Percentiles rank a stretch among this genome's conserved stretches.
Evolutionary conservation across 768 basidiomycete species (phyloP).

Genomic region (Hericium erinaceus): DNA sequence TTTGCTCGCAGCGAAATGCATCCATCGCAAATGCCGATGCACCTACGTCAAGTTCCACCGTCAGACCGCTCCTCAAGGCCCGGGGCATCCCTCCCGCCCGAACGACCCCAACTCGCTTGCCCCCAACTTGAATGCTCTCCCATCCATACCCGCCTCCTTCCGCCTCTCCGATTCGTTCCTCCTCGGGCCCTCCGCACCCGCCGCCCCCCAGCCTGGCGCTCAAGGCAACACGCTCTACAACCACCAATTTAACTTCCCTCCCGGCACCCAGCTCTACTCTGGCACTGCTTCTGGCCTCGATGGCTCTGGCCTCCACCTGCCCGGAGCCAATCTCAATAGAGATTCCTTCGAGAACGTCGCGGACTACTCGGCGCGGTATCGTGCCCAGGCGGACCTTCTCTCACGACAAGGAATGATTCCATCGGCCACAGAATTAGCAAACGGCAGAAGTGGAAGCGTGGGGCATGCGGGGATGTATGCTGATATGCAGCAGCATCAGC

Average conservation of each 20-base stretch:
- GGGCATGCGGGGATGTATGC: conserved; percentile 8
- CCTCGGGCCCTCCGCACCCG: neutral
- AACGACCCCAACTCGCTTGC: conserved; percentile 2
- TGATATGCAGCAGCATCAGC: conserved; percentile 7
- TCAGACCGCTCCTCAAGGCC: conserved; percentile 70
- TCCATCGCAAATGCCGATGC: conserved; percentile 60
- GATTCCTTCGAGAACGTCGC: conserved; percentile 14
- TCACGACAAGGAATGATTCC: conserved; percentile 25
- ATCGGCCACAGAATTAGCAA: conserved; percentile 6
- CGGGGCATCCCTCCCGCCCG: conserved; percentile 43
- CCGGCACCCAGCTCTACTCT: neutral
- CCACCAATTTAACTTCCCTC: conserved; percentile 13
- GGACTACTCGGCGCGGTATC: conserved; percentile 40
- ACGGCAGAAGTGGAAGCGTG: neutral
- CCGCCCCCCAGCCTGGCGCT: conserved; percentile 1
- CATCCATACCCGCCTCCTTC: conserved; percentile 2
- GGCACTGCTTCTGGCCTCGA: neutral
- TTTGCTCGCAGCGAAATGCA: conserved; percentile 52
- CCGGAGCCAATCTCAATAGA: neutral
- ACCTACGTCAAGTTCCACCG: conserved; percentile 79
- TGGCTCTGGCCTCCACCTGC: neutral
- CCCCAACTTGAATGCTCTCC: conserved; percentile 3
- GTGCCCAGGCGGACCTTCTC: conserved; percentile 35
- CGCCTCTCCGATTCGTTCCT: conserved; percentile 13
- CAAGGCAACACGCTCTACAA: conserved; percentile 3